Base-by-base conservation (phyloP, 1,284 basidiomycete species). In the Sporisorium sorghi region DNA sequence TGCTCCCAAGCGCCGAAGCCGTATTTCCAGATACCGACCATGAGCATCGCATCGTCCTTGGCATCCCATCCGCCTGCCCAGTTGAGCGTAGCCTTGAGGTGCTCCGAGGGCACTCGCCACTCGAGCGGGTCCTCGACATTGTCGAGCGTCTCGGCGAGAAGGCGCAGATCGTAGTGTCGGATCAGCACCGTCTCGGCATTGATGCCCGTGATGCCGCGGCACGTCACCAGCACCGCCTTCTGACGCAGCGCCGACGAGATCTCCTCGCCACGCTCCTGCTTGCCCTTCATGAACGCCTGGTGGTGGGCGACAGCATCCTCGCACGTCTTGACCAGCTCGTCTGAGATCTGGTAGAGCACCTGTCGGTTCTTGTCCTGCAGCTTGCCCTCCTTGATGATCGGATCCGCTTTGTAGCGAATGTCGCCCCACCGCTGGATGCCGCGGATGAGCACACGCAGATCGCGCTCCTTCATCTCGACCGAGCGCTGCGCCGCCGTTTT, bases 381-480 rank as follows among this genome's bases (percentile, higher is more conserved):
- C 85, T 94, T 95, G n/a, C 94, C 89, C 85, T 99, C 96, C 61
- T 88, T 88, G 70, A 96, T 94, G 80, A 99, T 97, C 59, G 91
- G 88, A 63, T 97, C 94, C 86, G 96, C 97, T 49, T 96, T 92
- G 78, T 92, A 91, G 55, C 94, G 90, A 72, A 99, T 93, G 85
- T 99, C 96, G 30, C 97, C 97, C 94, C 96, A 99, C 62, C 94
- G 91, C 83, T 97, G 94, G 77, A 99, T 88, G 83, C 94, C 96
- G 73, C 96, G 90, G 71, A 98, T 93, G 43, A 99, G 88, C 43
- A 96, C 94, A 73, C 97, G 94, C 35, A 98, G 90, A 84, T 99
- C 97, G 49, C 96, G 91, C 85, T 98, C 95, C 85, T 95, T 98
- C 71, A 99, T 88, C 85, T 97, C 94, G 88, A 97, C 91, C 3